Evolutionary conservation across 2,329 filamentous ascomycete species (phyloP).

Genomic region (Aspergillus chevalieri): DNA sequence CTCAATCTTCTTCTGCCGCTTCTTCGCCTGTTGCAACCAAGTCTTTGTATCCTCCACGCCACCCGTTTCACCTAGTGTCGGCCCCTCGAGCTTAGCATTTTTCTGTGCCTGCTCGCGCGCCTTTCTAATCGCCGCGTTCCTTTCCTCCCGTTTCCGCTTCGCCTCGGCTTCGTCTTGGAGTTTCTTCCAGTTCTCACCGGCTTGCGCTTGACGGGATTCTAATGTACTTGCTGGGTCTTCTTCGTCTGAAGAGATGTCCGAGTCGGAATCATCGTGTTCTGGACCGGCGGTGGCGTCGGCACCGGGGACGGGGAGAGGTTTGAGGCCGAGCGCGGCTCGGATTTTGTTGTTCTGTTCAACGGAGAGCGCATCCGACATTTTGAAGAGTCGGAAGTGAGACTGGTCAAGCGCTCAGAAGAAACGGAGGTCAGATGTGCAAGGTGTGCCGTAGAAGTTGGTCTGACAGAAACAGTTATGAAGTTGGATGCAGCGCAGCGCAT

Average conservation of each 20-base stretch:
- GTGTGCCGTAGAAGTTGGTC: not conserved
- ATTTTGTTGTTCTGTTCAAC: constrained; percentile 94
- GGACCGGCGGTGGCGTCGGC: constrained; percentile 44
- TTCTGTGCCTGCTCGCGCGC: constrained; percentile 79
- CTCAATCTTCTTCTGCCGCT: constrained; percentile 84
- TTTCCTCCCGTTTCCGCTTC: constrained; percentile 72
- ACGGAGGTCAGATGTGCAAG: not conserved
- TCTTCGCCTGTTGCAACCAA: constrained; percentile 87
- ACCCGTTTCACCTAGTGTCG: constrained; percentile 71
- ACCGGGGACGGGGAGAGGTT: constrained; percentile 79
- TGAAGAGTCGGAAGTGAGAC: constrained; percentile 11
- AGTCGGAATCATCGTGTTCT: constrained; percentile 39
- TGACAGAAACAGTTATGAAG: not conserved
- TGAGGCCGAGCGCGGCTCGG: constrained; percentile 80
- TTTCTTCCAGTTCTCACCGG: constrained; percentile 49
- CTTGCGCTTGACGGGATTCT: constrained; percentile 54
- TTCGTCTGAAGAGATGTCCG: constrained; percentile 24
- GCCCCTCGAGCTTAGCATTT: constrained; percentile 68
- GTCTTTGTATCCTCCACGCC: constrained; percentile 68
- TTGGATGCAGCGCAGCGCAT: not conserved
- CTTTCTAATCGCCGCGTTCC: constrained; percentile 76
- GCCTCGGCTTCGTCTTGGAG: constrained; percentile 62
- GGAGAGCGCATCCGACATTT: constrained; percentile 55
- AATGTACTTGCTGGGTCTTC: constrained; percentile 74
- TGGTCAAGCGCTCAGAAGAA: not conserved